Base-by-base conservation (phyloP, 805 yeast genomes). In the Barnettozyma salicaria region DNA sequence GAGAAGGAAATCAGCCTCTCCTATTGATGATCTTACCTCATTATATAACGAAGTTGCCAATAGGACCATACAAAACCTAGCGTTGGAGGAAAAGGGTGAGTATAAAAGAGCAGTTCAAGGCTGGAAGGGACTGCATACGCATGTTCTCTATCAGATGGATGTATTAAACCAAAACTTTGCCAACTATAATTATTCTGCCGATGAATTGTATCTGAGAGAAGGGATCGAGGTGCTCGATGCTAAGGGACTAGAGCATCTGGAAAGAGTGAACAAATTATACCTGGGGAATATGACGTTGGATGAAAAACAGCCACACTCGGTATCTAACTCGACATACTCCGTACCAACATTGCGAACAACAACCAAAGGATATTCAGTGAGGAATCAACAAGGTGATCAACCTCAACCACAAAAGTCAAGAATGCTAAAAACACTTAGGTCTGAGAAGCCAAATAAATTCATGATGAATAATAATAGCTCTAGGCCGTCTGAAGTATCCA, bases 51-150 rank as follows among this genome's bases (percentile, higher is more conserved):
- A 76, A 41, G 66, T 75, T 34, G 81, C 85, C 34, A 74, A 74
- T 48, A 66, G 64, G 41, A 70, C 85, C 4, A 65, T 81, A 35
- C 64, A 68, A 42, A 75, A 78, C 55, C 52, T 78, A 34, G 65
- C 75, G 4, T 53, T 76, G 14, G 88, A 82, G 49, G 80, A 80
- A 41, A 61, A 64, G 14, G 64, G 68, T 23, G 66, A 70, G 16
- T 56, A 67, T 30, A 71, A 66, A 34, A 74, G 70, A 13, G 82
- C 88, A 3, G 58, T 80, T 16, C 74, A 71, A 41, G 89, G 89
- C 3, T 81, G 90, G 89, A 80, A 77, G 45, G 64, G 77, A 2
- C 58, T 83, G n/a, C 85, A 78, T 44, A 76, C 83, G 2, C 70
- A 73, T 32, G 65, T 78, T 3, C 64, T 75, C 32, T 73, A 64